These are phyloP conservation scores for Plantago coronopus DNA, from an alignment of 305 asterid genomes.

Conservation along the genomic window DNA sequence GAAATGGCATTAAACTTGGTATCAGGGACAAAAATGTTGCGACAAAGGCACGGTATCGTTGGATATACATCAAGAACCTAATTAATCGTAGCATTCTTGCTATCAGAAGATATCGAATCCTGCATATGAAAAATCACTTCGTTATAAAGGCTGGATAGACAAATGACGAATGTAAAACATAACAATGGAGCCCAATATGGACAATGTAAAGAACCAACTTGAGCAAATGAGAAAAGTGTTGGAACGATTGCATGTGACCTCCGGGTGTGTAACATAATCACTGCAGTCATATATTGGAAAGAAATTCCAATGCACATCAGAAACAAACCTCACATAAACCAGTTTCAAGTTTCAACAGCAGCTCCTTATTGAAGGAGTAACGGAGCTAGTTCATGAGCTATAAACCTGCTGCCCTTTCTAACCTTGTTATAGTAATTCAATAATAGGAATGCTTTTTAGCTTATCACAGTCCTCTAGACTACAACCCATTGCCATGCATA, in stretches of 20 bases:
- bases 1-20: conserved; percentile 95
- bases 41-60: conserved; percentile 86
- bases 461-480: too few relatives aligned
- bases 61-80: conserved; percentile 87
- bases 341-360: conserved; percentile 4
- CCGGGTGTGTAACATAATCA: background rate
- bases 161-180: background rate
- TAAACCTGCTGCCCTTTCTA: background rate
- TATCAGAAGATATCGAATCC: conserved; percentile 97
- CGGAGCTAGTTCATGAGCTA: background rate
- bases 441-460: too few relatives aligned
- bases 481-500: too few relatives aligned
- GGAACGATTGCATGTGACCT: background rate
- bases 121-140: conserved; percentile 27
- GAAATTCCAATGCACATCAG: conserved; percentile 2
- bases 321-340: background rate
- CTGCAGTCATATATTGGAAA: background rate
- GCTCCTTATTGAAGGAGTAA: background rate
- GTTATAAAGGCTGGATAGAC: conserved; percentile 6
- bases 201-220: background rate
- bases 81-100: conserved; percentile 92
- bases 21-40: conserved; percentile 89
- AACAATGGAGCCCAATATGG: too few relatives aligned
- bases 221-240: background rate
- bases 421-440: background rate